Conservation (phyloP, 805 yeast species). For the Kuraishia ogatae region DNA sequence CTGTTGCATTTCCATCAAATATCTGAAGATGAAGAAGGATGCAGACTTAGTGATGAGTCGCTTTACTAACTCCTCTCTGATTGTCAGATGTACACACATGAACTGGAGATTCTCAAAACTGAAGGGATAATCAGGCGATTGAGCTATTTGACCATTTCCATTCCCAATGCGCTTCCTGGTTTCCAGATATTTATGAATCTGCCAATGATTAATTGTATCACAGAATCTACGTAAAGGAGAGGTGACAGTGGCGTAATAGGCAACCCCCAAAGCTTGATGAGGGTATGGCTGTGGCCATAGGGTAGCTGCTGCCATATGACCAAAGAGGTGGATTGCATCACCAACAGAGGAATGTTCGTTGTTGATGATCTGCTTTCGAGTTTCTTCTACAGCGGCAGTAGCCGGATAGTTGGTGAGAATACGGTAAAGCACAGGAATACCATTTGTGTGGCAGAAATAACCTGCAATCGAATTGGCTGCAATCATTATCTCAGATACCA, state of each 20-base stretch:
- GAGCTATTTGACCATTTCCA: slow-evolving; percentile 21
- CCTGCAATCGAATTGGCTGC: slow-evolving; percentile 62
- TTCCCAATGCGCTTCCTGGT: background rate
- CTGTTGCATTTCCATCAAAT: slow-evolving; percentile 13
- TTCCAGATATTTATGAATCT: slow-evolving; percentile 30
- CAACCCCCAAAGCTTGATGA: slow-evolving; percentile 61
- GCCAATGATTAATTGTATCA: slow-evolving; percentile 78
- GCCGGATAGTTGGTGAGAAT: slow-evolving; percentile 19
- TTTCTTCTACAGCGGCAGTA: slow-evolving; percentile 10
- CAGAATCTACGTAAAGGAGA: slow-evolving; percentile 84
- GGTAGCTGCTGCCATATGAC: slow-evolving; percentile 44
- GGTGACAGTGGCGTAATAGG: slow-evolving; percentile 64
- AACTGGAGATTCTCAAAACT: slow-evolving; percentile 23
- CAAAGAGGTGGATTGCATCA: slow-evolving; percentile 33
- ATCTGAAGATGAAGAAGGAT: slow-evolving; percentile 26
- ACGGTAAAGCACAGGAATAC: slow-evolving; percentile 44
- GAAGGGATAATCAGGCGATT: slow-evolving; percentile 20
- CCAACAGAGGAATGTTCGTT: slow-evolving; percentile 21
- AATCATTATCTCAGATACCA: slow-evolving; percentile 84
- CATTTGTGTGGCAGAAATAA: slow-evolving; percentile 28
- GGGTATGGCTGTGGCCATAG: slow-evolving; percentile 32
- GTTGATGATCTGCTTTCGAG: slow-evolving; percentile 13
- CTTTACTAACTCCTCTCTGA: slow-evolving; percentile 29
- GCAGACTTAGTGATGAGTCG: slow-evolving; percentile 13
- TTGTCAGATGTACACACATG: slow-evolving; percentile 33